phyloP scores from a whole-genome alignment of 441 rosid species.

The Sinapis alba region DNA sequence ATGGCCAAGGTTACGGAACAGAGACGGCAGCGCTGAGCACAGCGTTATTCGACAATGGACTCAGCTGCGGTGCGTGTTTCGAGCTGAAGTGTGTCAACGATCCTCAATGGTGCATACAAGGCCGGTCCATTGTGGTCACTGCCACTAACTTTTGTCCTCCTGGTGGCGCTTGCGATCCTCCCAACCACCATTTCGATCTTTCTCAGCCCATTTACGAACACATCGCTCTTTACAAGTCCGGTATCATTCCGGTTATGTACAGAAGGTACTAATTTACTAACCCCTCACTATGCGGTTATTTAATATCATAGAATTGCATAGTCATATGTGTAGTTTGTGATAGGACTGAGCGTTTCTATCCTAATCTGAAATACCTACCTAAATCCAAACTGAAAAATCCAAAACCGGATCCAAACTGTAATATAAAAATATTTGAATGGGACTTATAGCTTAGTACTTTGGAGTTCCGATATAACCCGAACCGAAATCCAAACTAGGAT shows the following conservation, averaged over 20 bases:
- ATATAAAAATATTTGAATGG: no score
- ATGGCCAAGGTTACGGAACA: slow-evolving; percentile 68
- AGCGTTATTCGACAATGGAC: slow-evolving; percentile 61
- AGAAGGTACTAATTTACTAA: slow-evolving; percentile 37
- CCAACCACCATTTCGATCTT: slow-evolving; percentile 42
- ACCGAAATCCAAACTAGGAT: no score
- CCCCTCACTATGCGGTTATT: slow-evolving; percentile 8
- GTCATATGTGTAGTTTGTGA: no score
- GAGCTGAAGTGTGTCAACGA: slow-evolving; percentile 59
- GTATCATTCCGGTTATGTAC: slow-evolving; percentile 42
- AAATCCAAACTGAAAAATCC: no score
- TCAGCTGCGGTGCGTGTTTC: slow-evolving; percentile 69
- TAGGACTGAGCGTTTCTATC: no score
- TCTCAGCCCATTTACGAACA: slow-evolving; percentile 41
- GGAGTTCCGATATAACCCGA: no score
- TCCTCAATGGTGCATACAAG: slow-evolving; percentile 68
- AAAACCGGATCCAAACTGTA: no score
- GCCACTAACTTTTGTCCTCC: slow-evolving; percentile 80
- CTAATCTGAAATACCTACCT: no score
- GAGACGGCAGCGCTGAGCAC: slow-evolving; percentile 76
- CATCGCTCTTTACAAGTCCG: slow-evolving; percentile 38
- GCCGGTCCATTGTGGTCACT: slow-evolving; percentile 61
- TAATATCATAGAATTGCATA: neutral
- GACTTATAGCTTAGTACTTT: no score
- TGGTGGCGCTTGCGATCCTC: slow-evolving; percentile 42